Conservation (phyloP, 2,329 filamentous ascomycete genomes). For the Pseudogymnoascus sp. region DNA sequence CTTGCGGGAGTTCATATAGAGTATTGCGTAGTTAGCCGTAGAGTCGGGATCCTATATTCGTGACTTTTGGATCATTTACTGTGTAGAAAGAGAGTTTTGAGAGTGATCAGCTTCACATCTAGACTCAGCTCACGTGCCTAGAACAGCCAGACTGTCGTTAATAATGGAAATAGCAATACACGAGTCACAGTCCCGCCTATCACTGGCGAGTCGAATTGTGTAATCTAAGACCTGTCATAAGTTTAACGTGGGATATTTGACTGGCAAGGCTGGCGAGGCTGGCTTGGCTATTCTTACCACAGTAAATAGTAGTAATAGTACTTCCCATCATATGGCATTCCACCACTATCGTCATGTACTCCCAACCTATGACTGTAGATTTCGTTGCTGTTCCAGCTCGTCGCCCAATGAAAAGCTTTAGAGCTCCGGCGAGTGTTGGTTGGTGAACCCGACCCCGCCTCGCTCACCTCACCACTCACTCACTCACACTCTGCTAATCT, state of each 20-base stretch:
- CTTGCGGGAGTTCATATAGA: background rate
- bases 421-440: background rate
- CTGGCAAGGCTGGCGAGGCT: background rate
- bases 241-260: background rate
- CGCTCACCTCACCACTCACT: background rate
- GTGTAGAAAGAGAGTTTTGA: background rate
- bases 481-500: background rate
- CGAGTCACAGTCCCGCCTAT: background rate
- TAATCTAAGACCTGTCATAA: conserved; percentile 6
- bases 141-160: background rate
- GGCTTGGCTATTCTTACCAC: background rate
- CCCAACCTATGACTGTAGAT: background rate
- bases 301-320: background rate
- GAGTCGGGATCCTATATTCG: background rate
- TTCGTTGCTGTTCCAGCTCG: background rate
- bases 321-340: background rate
- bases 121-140: background rate
- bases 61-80: background rate
- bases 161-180: conserved; percentile 1
- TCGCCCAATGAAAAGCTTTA: background rate
- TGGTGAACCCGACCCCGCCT: background rate
- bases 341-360: background rate
- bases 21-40: background rate
- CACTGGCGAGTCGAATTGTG: background rate
- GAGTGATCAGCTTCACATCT: background rate